These are phyloP conservation scores for Ophiostoma tasmaniense DNA, from an alignment of 2,329 filamentous ascomycete species.

Conservation along the genomic window DNA sequence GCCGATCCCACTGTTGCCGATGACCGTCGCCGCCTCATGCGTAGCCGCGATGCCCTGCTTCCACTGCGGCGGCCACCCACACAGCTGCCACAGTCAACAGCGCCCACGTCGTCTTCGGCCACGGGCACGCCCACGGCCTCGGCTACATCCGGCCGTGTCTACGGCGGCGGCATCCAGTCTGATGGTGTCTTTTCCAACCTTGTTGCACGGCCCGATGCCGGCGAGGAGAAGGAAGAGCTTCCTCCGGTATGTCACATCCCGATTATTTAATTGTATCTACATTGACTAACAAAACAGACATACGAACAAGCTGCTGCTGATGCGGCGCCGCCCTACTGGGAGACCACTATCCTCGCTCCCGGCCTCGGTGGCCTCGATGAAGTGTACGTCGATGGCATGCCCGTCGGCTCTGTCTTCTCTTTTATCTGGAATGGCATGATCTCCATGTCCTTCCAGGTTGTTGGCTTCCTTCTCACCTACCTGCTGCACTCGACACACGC, in stretches of 20 bases:
- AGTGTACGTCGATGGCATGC: constrained; percentile 93
- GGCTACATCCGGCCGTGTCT: constrained; percentile 38
- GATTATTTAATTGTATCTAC: background rate
- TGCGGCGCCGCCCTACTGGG: constrained; percentile 95
- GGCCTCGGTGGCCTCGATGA: constrained; percentile 86
- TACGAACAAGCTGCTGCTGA: constrained; percentile 98
- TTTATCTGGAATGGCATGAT: constrained; percentile 95
- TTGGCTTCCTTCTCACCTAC: constrained; percentile 96
- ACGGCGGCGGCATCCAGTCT: constrained; percentile 68
- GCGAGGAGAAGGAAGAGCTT: constrained; percentile 74
- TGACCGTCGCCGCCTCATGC: constrained; percentile 79
- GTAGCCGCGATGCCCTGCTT: constrained; percentile 39
- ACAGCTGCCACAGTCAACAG: constrained; percentile 20
- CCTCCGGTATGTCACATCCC: constrained; percentile 64
- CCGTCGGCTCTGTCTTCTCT: constrained; percentile 78
- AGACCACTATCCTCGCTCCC: constrained; percentile 93
- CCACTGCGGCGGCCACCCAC: constrained; percentile 17
- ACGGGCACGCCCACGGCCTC: constrained; percentile 13
- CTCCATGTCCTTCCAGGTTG: constrained; percentile 91
- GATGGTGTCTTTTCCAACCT: constrained; percentile 97
- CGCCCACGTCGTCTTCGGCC: background rate
- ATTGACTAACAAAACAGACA: constrained; percentile 45
- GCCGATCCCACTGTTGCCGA: constrained; percentile 71
- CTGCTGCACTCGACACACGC: constrained; percentile 96
- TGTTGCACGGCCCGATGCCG: constrained; percentile 77